Conservation (phyloP, 257 asterid genomes). For the Cruciata laevipes region DNA sequence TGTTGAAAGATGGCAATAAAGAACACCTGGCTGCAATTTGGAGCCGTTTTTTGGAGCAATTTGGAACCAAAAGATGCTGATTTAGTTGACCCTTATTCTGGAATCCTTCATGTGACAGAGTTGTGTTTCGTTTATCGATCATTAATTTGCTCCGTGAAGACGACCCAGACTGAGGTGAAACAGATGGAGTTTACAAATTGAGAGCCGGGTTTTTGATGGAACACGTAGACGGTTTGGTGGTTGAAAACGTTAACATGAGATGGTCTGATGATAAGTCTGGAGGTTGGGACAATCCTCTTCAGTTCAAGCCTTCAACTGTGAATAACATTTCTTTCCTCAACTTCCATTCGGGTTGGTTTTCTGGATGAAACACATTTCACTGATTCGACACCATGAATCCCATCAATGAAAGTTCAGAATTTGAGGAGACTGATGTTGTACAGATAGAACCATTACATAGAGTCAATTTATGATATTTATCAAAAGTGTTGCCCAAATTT, state of each 20-base stretch:
- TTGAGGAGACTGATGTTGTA: background rate
- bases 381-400: background rate
- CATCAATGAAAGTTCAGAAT: background rate
- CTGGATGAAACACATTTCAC: constrained; percentile 4
- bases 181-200: too few relatives aligned
- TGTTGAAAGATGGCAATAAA: too few relatives aligned
- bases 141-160: too few relatives aligned
- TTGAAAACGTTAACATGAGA: constrained; percentile 57
- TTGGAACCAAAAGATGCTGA: too few relatives aligned
- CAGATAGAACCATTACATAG: background rate
- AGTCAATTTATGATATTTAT: background rate
- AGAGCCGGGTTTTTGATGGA: constrained; percentile 94
- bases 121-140: too few relatives aligned
- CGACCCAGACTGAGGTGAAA: too few relatives aligned
- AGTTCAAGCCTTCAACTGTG: constrained; percentile 76
- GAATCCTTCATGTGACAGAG: too few relatives aligned
- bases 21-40: too few relatives aligned
- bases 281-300: constrained; percentile 81
- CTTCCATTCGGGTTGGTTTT: constrained; percentile 49
- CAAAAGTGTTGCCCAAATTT: background rate
- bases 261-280: constrained; percentile 49
- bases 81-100: too few relatives aligned
- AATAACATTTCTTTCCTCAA: constrained; percentile 51
- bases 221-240: constrained; percentile 63
- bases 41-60: too few relatives aligned